Evolutionary conservation across 208 protist genomes (phyloP).

Genomic region (Angomonas desouzai): DNA sequence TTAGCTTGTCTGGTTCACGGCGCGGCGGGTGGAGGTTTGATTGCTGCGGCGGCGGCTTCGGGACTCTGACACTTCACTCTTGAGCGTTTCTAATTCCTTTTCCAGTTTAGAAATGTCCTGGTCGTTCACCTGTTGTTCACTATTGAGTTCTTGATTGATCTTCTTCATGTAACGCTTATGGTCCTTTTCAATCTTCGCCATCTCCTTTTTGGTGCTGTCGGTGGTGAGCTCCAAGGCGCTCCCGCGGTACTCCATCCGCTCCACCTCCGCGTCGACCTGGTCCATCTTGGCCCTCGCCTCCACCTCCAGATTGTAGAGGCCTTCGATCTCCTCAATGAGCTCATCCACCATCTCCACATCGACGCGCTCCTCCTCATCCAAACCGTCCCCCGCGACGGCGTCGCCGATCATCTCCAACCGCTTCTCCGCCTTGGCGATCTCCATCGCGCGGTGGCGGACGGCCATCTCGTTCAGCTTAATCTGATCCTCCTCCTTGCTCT

Average conservation of each 20-base stretch:
- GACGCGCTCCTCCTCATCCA: conserved; percentile 50
- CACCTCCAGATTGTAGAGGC: conserved; percentile 39
- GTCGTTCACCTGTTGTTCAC: conserved; percentile 46
- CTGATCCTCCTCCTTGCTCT: conserved; percentile 44
- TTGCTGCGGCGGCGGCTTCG: conserved; percentile 9
- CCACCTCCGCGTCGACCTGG: conserved; percentile 54
- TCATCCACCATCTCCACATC: conserved; percentile 61
- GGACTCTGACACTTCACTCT: conserved; percentile 15
- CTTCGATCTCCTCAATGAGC: conserved; percentile 54
- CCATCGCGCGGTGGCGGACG: conserved; percentile 61
- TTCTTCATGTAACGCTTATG: conserved; percentile 43
- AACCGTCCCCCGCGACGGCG: conserved; percentile 48
- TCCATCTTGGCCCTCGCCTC: conserved; percentile 45
- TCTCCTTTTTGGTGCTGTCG: conserved; percentile 42
- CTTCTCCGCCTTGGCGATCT: conserved; percentile 67
- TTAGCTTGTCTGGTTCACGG: neutral
- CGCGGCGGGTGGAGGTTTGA: neutral
- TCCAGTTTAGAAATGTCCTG: conserved; percentile 39
- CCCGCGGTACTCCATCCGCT: conserved; percentile 50
- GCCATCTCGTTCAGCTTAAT: conserved; percentile 52
- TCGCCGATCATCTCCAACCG: conserved; percentile 75
- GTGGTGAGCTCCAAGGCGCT: conserved; percentile 49
- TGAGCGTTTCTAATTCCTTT: conserved; percentile 35
- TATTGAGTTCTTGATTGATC: conserved; percentile 41
- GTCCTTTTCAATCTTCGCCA: conserved; percentile 47